A percentile compares a stretch with the other conserved stretches of the same genome.
Conservation (phyloP, 352 stramenopile genomes). For the Phytopythium delawarense region DNA sequence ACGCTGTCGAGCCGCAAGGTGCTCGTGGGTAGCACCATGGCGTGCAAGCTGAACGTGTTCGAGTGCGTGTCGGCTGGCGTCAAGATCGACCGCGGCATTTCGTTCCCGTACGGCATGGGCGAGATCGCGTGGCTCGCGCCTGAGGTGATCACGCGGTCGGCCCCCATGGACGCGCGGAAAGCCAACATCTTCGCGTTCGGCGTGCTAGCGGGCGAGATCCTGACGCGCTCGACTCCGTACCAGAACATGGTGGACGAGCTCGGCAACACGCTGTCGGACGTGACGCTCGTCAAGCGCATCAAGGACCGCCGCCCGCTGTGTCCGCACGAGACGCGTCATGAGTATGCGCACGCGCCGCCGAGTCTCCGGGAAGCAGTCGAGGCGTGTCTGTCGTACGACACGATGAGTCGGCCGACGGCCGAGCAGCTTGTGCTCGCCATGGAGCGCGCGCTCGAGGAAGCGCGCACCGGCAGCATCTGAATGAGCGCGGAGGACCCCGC, state of each 20-base stretch:
- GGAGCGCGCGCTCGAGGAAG: conserved; percentile 30
- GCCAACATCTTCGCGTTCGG: conserved; percentile 68
- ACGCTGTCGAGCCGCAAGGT: conserved; percentile 54
- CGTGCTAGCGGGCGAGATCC: conserved; percentile 55
- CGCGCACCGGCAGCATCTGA: conserved; percentile 28
- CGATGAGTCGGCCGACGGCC: conserved; percentile 43
- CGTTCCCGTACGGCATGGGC: conserved; percentile 39
- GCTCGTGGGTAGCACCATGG: conserved; percentile 37
- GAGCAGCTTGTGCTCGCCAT: conserved; percentile 46
- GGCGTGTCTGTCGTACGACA: conserved; percentile 42
- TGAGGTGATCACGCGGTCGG: conserved; percentile 44
- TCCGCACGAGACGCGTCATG: conserved; percentile 41
- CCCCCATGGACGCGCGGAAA: conserved; percentile 38
- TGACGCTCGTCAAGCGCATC: conserved; percentile 39
- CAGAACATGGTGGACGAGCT: conserved; percentile 34
- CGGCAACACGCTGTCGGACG: conserved; percentile 52
- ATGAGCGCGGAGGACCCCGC: conserved; percentile 17
- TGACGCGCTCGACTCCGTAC: conserved; percentile 45
- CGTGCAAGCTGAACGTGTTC: conserved; percentile 63
- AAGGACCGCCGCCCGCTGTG: conserved; percentile 25
- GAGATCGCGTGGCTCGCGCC: conserved; percentile 49
- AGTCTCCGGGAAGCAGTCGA: conserved; percentile 40
- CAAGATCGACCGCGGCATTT: conserved; percentile 14
- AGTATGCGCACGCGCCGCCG: conserved; percentile 33
- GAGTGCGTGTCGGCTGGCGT: conserved; percentile 37